phyloP scores from a whole-genome alignment of 345 rosid genomes.

The Syzygium oleosum region DNA sequence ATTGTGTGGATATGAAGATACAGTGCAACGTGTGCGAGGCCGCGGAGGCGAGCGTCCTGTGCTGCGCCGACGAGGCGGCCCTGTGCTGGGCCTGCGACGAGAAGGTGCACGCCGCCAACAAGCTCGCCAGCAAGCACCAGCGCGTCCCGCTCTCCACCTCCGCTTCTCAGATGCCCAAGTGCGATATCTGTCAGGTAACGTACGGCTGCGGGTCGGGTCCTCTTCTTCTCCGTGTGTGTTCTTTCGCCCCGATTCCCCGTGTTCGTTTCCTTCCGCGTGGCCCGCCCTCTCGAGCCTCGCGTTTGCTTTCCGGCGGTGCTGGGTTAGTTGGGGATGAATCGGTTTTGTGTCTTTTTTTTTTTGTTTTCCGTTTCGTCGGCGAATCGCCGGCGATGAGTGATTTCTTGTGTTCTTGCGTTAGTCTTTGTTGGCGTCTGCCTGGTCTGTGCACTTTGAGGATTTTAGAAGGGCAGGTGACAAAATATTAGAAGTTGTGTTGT shows the following conservation, averaged over 20 bases:
- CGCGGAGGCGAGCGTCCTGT: conserved; percentile 88
- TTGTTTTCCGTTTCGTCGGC: not conserved
- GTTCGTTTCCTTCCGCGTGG: not conserved
- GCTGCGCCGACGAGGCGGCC: conserved; percentile 99
- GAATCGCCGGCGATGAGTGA: not conserved
- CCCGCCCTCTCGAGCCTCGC: not conserved
- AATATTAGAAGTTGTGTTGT: not conserved
- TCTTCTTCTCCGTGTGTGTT: no score
- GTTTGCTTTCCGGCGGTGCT: not conserved
- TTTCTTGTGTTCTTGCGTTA: not conserved
- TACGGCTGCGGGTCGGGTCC: no score
- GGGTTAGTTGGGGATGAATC: not conserved
- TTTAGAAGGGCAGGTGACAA: not conserved
- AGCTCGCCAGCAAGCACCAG: conserved; percentile 95
- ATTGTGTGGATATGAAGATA: conserved; percentile 53
- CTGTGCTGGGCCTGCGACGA: conserved; percentile 87
- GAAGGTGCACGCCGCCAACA: conserved; percentile 89
- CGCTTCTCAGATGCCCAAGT: conserved; percentile 73
- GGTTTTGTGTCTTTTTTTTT: not conserved
- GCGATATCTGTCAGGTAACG: conserved; percentile 89
- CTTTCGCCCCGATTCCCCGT: not conserved
- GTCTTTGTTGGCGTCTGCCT: not conserved
- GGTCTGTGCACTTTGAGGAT: not conserved
- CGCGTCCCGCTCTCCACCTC: conserved; percentile 70
- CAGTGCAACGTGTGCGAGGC: conserved; percentile 96